These are phyloP conservation scores for Furculomyces boomerangus DNA, from an alignment of 371 early-diverging fungal species.

Conservation along the genomic window DNA sequence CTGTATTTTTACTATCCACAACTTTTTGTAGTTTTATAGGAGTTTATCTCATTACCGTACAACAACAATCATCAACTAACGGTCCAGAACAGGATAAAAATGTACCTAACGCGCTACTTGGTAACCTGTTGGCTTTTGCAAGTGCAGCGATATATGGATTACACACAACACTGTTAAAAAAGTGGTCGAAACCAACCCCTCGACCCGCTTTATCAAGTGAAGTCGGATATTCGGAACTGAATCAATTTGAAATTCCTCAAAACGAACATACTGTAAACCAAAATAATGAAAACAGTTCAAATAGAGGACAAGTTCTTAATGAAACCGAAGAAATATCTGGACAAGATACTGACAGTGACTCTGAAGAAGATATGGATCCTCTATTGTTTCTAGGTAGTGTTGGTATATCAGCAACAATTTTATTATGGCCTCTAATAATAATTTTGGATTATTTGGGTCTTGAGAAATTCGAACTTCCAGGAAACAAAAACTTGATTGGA, in stretches of 20 bases:
- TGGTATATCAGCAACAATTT: conserved; percentile 47
- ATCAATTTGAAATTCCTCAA: too few species aligned
- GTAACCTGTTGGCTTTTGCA: conserved; percentile 46
- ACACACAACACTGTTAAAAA: conserved; percentile 54
- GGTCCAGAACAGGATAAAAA: conserved; percentile 3
- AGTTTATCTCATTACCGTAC: conserved; percentile 34
- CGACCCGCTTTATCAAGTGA: conserved; percentile 12
- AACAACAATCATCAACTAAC: conserved; percentile 9
- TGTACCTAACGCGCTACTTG: conserved; percentile 28
- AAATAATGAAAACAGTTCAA: background rate
- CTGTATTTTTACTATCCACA: background rate
- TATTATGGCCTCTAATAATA: conserved; percentile 49
- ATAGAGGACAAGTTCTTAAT: background rate
- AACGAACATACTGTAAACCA: background rate
- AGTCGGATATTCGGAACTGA: too few species aligned
- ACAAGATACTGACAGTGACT: background rate
- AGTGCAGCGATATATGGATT: conserved; percentile 64
- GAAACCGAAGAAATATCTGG: background rate
- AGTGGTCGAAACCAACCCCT: conserved; percentile 40
- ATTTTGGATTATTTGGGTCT: conserved; percentile 41
- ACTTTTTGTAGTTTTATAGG: conserved; percentile 28
- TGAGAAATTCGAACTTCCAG: conserved; percentile 50
- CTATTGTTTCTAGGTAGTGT: conserved; percentile 68
- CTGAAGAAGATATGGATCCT: conserved; percentile 48
- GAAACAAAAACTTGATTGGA: conserved; percentile 28